These are phyloP conservation scores for Beauveria medogensis DNA, from an alignment of 2,329 filamentous ascomycete species.

Conservation along the genomic window DNA sequence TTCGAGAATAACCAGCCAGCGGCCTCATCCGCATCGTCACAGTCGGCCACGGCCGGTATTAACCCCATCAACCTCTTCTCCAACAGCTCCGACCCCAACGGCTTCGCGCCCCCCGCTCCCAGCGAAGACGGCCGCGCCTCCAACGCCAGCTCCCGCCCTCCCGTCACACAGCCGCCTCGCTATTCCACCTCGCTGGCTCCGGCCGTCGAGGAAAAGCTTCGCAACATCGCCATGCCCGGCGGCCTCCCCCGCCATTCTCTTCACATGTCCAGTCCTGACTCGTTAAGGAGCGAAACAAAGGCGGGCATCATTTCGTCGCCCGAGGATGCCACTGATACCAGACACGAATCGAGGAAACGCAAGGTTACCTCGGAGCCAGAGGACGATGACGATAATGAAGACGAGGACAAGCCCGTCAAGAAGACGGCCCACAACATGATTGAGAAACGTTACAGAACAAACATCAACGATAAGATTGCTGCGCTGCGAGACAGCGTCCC, in stretches of 20 bases:
- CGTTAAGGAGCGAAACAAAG: slow-evolving; percentile 40
- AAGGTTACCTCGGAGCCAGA: slow-evolving; percentile 55
- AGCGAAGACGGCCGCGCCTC: slow-evolving; percentile 17
- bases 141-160: background rate
- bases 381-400: slow-evolving; percentile 20
- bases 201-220: slow-evolving; percentile 52
- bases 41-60: slow-evolving; percentile 23
- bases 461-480: slow-evolving; percentile 94
- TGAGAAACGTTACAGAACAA: slow-evolving; percentile 92
- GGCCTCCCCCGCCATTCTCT: slow-evolving; percentile 54
- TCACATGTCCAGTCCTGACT: slow-evolving; percentile 50
- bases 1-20: slow-evolving; percentile 24
- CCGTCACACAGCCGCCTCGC: background rate
- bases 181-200: slow-evolving; percentile 36
- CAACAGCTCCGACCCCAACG: slow-evolving; percentile 21
- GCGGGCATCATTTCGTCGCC: slow-evolving; percentile 49
- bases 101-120: slow-evolving; percentile 23
- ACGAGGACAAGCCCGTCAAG: slow-evolving; percentile 40
- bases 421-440: slow-evolving; percentile 99
- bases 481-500: slow-evolving; percentile 87
- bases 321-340: slow-evolving; percentile 39
- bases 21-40: background rate
- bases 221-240: slow-evolving; percentile 56
- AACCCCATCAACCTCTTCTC: slow-evolving; percentile 19
- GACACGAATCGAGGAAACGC: slow-evolving; percentile 52